Base-by-base conservation (phyloP, 2,329 filamentous ascomycete species). In the Didymosphaeria variabile region DNA sequence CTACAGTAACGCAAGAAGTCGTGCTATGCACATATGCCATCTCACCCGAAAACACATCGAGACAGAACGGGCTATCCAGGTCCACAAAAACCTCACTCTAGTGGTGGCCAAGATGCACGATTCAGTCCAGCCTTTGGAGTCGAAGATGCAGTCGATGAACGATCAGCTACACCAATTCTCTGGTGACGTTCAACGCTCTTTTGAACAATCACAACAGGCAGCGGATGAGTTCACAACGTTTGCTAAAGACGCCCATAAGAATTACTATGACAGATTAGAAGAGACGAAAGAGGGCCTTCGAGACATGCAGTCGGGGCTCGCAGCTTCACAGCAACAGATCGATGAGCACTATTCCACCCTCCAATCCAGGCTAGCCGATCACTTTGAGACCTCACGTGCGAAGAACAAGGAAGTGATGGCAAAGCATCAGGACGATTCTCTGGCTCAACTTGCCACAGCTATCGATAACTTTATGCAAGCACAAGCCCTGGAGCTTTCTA, bases 1-100 rank as follows among this genome's bases (percentile, higher is more conserved):
- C 26, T 91, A 88, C 77, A 87, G 85, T 66, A 88, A 88, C 72
- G 86, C 82, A 59, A 81, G 83, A 58, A 86, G 88, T 58, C 87
- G 88, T 65, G 87, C 87, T 2, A 79, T 87, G 46, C 76, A 87
- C 19, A 86, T 90, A 66, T 91, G 89, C 65, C 84, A 88, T 63
- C 87, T 87, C 31, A 84, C 85, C 45, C 83, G 88, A 40, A 77
- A 82, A 45, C 84, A 87, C 55, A 82, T 85, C 15, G 87, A 90
- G 59, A 86, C 85, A 69, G 84, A 83, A 77, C 73, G 72, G 19
- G 71, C 75, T 34, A 64, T 79, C 0, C 67, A 73, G 7, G 67
- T 66, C 2, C 75, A 78, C 61, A 76, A 77, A 49, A 74, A 75
- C 42, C 54, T 78, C 29, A 72, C 72, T 0, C 66, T 76, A 42